Evolutionary conservation across 2,329 filamentous ascomycete species (phyloP), one percentile per base, ranked within the genome.

Genomic region (Diaporthe ampelina): DNA sequence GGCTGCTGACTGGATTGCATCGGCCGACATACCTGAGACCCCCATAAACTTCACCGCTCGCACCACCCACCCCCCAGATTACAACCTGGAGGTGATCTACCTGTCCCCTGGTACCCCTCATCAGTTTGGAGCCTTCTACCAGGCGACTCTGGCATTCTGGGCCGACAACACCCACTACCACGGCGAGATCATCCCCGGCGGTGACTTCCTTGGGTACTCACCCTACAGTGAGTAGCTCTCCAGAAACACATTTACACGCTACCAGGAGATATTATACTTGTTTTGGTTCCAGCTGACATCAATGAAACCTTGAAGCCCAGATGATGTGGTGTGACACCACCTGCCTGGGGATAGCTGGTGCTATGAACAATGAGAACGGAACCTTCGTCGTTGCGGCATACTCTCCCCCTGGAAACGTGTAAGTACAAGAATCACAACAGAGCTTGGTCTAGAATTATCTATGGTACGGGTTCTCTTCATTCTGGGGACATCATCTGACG

Each of bases 351-450:
- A 68, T 68, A 48, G 63, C 63, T 3, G 32, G 63, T 11, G 63
- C 63, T 17, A 37, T 1, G n/a, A 68, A 54, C 63, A 15, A 15
- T n/a, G 48, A 68, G 63, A 54, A 54, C 48, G 48, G 63, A 37
- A 54, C 63, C 15, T 68, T 68, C 6, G 63, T 68, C 48, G 63
- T 54, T 68, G 63, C 63, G 21, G 63, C 63, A 17, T 68, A 68
- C 48, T 68, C 48, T 40, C 63, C 48, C 11, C 29, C 45, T 17
- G 63, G 63, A n/a, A 54, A 68, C 63, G 4, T 37, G 63, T 54
- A 40, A 54, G 63, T 54, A 40, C 48, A 54, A 29, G 15, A 6
- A 5, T 8, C 7, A 45, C 19, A 45, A 2, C 29, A 50, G 4
- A 29, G 4, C 10, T 29, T 7, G 17, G 1, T 19, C 19, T 21